Conservation (phyloP, 2,329 filamentous ascomycete species). For the Mycosphaerella sp. region DNA sequence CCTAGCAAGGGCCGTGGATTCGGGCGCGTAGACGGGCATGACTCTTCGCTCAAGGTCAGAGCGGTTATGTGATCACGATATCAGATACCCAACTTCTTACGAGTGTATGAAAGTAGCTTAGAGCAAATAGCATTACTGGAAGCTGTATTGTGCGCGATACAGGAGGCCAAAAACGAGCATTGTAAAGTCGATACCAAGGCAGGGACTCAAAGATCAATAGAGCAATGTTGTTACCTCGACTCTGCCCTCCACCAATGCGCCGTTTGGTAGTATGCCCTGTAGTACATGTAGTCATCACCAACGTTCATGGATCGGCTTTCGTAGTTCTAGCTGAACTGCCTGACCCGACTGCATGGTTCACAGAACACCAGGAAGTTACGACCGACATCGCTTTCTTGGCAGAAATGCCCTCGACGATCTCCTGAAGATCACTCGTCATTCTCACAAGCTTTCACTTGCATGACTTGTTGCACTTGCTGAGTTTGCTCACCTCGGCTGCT, state of each 20-base stretch:
- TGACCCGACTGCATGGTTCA: no score
- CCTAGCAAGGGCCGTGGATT: background rate
- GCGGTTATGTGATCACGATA: background rate
- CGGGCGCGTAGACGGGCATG: no score
- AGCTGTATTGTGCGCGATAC: background rate
- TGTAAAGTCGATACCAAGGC: background rate
- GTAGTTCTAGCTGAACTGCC: no score
- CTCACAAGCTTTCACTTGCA: background rate
- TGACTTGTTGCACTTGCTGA: background rate
- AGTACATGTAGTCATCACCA: no score
- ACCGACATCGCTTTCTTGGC: background rate
- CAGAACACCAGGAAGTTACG: no score
- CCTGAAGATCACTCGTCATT: background rate
- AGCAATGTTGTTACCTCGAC: no score
- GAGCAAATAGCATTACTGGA: slow-evolving; percentile 5
- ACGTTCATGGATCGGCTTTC: no score
- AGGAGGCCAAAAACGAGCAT: background rate
- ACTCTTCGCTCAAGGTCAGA: no score
- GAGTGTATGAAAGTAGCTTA: slow-evolving; percentile 6
- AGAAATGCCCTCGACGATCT: background rate
- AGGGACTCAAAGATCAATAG: no score
- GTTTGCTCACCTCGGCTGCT: background rate
- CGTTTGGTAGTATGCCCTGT: no score
- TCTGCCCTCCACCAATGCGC: no score
- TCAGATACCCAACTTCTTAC: slow-evolving; percentile 1